Conservation (phyloP, 164 flowering plant species). For the Euptelea pleiosperma region DNA sequence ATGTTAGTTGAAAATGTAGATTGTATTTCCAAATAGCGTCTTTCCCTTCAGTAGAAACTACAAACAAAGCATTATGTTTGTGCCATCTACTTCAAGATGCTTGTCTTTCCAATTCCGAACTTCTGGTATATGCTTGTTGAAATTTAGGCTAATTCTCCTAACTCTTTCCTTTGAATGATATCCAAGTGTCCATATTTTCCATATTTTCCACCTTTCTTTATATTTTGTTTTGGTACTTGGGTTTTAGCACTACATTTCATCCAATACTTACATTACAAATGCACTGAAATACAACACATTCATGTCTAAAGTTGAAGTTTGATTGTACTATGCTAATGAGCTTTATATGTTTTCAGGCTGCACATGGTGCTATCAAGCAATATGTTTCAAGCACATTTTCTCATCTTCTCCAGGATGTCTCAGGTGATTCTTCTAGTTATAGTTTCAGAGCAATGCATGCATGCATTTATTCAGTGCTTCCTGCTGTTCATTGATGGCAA, state of each 20-base stretch:
- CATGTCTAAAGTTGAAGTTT: not conserved
- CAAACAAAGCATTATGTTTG: not conserved
- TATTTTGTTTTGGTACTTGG: too few relatives aligned
- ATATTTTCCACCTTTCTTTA: not conserved
- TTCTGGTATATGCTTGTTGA: not conserved
- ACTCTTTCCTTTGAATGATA: too few relatives aligned
- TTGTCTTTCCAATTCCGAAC: not conserved
- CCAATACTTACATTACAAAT: not conserved
- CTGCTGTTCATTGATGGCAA: not conserved
- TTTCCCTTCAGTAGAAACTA: not conserved
- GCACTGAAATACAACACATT: not conserved
- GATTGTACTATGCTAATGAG: conserved; percentile 5
- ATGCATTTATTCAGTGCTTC: not conserved
- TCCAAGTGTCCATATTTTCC: too few relatives aligned
- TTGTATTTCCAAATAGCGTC: not conserved
- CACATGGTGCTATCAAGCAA: conserved; percentile 53
- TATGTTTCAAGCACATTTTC: conserved; percentile 57
- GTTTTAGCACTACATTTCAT: not conserved
- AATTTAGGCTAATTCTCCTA: too few relatives aligned
- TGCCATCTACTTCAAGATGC: not conserved
- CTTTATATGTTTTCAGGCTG: conserved; percentile 52
- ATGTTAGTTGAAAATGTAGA: not conserved
- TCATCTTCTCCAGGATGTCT: conserved; percentile 58
- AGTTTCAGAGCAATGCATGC: not conserved
- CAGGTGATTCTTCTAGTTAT: conserved; percentile 47